These are phyloP conservation scores for Harringtonia aguacate DNA, from an alignment of 2,329 filamentous ascomycete species.

Conservation along the genomic window DNA sequence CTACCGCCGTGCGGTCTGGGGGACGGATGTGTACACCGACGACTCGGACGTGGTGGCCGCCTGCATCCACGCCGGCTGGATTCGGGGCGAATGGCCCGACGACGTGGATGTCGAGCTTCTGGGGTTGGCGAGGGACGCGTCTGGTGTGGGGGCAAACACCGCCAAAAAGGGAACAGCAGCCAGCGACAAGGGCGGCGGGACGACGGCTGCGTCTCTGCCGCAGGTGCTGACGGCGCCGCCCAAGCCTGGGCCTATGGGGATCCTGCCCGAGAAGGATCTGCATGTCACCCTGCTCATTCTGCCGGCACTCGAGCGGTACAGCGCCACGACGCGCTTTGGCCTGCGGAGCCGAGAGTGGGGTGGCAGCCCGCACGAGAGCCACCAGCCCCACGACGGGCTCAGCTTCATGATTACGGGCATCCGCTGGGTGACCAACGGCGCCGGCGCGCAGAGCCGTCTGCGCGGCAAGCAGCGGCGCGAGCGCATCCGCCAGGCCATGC, in stretches of 20 bases:
- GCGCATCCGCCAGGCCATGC: constrained; percentile 44
- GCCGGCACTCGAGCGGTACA: constrained; percentile 67
- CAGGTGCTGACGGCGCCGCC: constrained; percentile 43
- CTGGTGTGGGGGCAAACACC: constrained; percentile 5
- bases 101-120: constrained; percentile 64
- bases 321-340: constrained; percentile 64
- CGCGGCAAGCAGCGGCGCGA: constrained; percentile 45
- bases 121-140: constrained; percentile 33
- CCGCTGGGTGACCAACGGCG: constrained; percentile 75
- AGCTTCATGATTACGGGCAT: constrained; percentile 78
- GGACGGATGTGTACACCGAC: constrained; percentile 88
- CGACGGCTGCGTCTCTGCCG: constrained; percentile 13
- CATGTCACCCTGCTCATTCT: constrained; percentile 82
- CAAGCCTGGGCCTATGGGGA: constrained; percentile 47
- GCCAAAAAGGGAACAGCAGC: constrained; percentile 16
- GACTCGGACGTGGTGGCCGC: constrained; percentile 90
- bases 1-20: constrained; percentile 72
- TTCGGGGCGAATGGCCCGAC: constrained; percentile 77
- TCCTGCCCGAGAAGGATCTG: constrained; percentile 62
- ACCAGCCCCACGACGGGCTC: constrained; percentile 61
- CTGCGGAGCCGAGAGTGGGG: constrained; percentile 75
- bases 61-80: constrained; percentile 87
- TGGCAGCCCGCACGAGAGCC: constrained; percentile 14
- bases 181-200: constrained; percentile 16
- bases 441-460: constrained; percentile 43